Percentiles rank a stretch among this genome's conserved stretches.
Conservation (phyloP, 805 yeast genomes). For the Wickerhamiella hasegawae region DNA sequence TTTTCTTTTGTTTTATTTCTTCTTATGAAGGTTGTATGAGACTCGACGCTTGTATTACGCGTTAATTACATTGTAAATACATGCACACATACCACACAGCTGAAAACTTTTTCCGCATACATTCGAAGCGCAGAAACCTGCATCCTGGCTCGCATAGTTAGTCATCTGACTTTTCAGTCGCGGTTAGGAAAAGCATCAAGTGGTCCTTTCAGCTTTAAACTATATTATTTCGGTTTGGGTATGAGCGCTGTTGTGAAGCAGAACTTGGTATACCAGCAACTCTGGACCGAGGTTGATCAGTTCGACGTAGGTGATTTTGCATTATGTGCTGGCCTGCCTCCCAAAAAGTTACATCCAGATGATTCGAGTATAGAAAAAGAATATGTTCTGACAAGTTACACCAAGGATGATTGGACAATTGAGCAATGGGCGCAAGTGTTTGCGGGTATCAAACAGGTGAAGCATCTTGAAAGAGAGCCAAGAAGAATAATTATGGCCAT, state of each 20-base stretch:
- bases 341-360: slow-evolving; percentile 22
- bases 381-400: slow-evolving; percentile 11
- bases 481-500: slow-evolving; percentile 25
- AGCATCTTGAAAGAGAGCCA: slow-evolving; percentile 6
- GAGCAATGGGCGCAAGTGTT: slow-evolving; percentile 22
- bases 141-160: no score
- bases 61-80: no score
- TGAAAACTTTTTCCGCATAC: no score
- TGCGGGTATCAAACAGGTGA: slow-evolving; percentile 10
- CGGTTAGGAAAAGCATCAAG: no score
- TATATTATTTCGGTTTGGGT: no score
- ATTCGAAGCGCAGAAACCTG: no score
- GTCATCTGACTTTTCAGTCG: no score
- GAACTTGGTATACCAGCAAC: slow-evolving; percentile 24
- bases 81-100: no score
- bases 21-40: no score
- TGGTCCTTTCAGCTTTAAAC: no score
- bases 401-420: slow-evolving; percentile 21
- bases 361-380: slow-evolving; percentile 16
- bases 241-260: slow-evolving; percentile 8
- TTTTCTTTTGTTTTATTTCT: no score
- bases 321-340: slow-evolving; percentile 20
- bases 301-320: slow-evolving; percentile 9
- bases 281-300: slow-evolving; percentile 20
- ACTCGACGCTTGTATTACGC: no score